Conservation (phyloP, 495 filamentous ascomycete species). For the Xylaria cubensis region DNA sequence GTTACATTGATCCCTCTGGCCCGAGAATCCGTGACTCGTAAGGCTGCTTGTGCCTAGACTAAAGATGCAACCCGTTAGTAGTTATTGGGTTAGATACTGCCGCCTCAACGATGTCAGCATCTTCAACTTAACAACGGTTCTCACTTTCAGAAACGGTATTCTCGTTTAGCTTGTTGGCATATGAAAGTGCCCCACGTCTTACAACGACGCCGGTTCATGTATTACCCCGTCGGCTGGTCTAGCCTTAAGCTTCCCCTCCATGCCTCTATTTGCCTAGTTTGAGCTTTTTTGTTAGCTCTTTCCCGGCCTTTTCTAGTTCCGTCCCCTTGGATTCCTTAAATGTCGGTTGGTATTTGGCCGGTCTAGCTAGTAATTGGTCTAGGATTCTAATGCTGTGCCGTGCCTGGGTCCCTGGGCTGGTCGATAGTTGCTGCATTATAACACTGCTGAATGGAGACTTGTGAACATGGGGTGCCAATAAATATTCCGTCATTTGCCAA, state of each 20-base stretch:
- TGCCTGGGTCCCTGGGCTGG: neutral
- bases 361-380: neutral
- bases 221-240: constrained; percentile 1
- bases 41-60: constrained; percentile 7
- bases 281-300: constrained; percentile 7
- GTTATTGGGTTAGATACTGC: neutral
- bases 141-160: neutral
- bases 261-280: constrained; percentile 11
- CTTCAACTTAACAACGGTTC: neutral
- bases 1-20: neutral
- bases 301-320: neutral
- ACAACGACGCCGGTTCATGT: neutral
- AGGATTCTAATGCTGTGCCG: neutral
- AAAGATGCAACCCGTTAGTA: neutral
- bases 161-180: neutral
- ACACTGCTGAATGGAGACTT: neutral
- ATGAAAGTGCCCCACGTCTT: constrained; percentile 2
- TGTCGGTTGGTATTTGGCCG: neutral
- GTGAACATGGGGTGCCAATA: neutral
- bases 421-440: constrained; percentile 6
- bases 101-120: neutral
- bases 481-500: neutral
- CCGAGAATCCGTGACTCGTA: neutral
- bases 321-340: neutral
- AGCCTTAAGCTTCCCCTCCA: constrained; percentile 4